These are phyloP conservation scores for Ogataea wickerhamii DNA, from an alignment of 805 yeast genomes.

Conservation along the genomic window DNA sequence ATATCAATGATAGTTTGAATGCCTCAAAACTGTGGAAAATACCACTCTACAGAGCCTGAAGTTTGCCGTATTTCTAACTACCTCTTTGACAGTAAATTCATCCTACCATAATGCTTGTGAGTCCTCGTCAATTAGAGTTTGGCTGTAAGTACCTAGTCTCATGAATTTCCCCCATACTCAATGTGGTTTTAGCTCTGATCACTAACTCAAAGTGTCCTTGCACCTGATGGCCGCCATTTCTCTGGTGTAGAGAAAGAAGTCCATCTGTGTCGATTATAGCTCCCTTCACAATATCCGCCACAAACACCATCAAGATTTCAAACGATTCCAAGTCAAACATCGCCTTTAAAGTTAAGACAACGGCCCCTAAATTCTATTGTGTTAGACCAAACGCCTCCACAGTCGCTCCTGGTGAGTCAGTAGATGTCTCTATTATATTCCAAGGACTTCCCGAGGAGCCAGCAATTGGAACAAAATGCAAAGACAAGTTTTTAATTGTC, in stretches of 20 bases:
- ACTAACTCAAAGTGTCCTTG: too few relatives aligned
- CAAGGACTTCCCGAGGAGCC: constrained; percentile 82
- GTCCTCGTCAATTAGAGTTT: constrained; percentile 71
- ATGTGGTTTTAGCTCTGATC: too few relatives aligned
- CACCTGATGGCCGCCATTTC: background rate
- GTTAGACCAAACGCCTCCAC: constrained; percentile 93
- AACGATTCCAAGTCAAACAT: constrained; percentile 54
- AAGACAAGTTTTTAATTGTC: constrained; percentile 89
- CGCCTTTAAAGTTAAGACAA: constrained; percentile 96
- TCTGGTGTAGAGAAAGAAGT: background rate
- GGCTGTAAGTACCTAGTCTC: constrained; percentile 54
- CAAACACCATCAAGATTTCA: constrained; percentile 54
- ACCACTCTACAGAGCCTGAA: too few relatives aligned
- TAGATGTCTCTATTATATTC: constrained; percentile 76
- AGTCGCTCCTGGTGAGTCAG: constrained; percentile 67
- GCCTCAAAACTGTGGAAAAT: too few relatives aligned
- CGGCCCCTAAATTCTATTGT: constrained; percentile 93
- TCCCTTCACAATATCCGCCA: constrained; percentile 69
- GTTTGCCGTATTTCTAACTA: background rate
- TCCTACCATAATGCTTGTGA: constrained; percentile 53
- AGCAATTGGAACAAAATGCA: constrained; percentile 67
- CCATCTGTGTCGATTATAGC: constrained; percentile 40
- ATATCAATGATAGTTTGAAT: too few relatives aligned
- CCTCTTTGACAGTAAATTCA: too few relatives aligned
- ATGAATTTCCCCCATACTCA: too few relatives aligned